Percentiles rank a stretch among this genome's conserved stretches.
Evolutionary conservation across 495 filamentous ascomycete species (phyloP).

Genomic region (Aspergillus indologenus): DNA sequence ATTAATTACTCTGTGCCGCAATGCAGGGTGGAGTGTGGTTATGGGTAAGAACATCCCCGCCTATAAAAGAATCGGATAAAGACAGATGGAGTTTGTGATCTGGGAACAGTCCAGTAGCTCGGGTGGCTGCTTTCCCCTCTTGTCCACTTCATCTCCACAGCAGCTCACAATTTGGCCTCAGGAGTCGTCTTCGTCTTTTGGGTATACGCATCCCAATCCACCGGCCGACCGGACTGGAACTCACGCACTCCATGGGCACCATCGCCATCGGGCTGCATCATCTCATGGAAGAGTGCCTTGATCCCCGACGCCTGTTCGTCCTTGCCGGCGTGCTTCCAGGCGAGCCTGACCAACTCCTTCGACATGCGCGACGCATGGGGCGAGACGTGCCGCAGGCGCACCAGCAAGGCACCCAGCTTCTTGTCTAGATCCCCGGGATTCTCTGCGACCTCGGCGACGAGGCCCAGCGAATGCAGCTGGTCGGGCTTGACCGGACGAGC

Average conservation of each 20-base stretch:
- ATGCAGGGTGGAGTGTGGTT: too few relatives aligned
- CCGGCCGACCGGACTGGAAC: conserved; percentile 20
- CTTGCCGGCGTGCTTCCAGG: conserved; percentile 19
- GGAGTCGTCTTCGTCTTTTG: too few relatives aligned
- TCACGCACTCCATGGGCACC: conserved; percentile 22
- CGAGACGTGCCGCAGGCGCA: conserved; percentile 13
- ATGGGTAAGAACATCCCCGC: too few relatives aligned
- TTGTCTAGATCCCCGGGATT: conserved; percentile 3
- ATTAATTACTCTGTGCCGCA: too few relatives aligned
- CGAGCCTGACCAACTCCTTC: conserved; percentile 23
- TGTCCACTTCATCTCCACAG: too few relatives aligned
- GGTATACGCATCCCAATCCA: conserved; percentile 20
- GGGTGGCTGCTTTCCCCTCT: too few relatives aligned
- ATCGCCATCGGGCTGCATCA: conserved; percentile 24
- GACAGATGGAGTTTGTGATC: too few relatives aligned
- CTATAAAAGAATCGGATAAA: too few relatives aligned
- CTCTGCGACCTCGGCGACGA: conserved; percentile 19
- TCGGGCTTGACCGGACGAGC: conserved; percentile 22
- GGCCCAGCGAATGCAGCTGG: conserved; percentile 23
- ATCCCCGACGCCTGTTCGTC: conserved; percentile 20
- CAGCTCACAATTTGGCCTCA: too few relatives aligned
- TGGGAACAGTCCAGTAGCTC: too few relatives aligned
- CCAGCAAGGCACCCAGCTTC: conserved; percentile 13
- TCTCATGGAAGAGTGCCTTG: conserved; percentile 16
- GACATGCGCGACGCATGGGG: conserved; percentile 25